Evolutionary conservation across 768 basidiomycete genomes (phyloP), one percentile per base, ranked within the genome.

Genomic region (Kwoniella newhampshirensis): DNA sequence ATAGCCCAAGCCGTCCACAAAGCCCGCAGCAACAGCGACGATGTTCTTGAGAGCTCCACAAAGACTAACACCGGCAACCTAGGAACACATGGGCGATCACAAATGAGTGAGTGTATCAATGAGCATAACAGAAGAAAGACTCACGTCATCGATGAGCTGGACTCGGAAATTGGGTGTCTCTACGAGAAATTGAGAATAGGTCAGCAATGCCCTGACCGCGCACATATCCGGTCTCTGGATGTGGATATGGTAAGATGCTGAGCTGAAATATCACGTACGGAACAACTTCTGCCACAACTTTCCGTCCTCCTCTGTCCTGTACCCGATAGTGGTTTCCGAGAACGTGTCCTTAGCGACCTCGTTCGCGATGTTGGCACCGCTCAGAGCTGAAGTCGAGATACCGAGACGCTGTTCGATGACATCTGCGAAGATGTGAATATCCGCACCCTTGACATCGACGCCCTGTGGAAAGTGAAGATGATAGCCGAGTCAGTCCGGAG

Each of bases 41-140:
- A 81, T 77, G 61, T 78, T 80, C 75, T 81, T 81, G 26, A 81
- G 66, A 6, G 80, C 80, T 1, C 80, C 80, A 47, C 79, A 79
- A 25, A 81, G 75, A 25, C 68, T 73, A 21, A 81, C 80, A 37
- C 80, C 80, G 11, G 77, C 70, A 4, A 81, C 70, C 70, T 72
- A 46, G 23, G 4, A 2, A 4, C 21, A 17, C 43, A n/a, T n/a
- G n/a, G n/a, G n/a, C n/a, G n/a, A n/a, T n/a, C n/a, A 21, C 7
- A 37, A 25, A 8, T 21, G 13, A 49, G 37, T 56, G 21, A 56
- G 54, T 41, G 25, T 40, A 37, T 15, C 7, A 23, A 36, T 40
- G 39, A 13, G 36, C 32, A 6, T 32, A 32, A 32, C 13, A 32
- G 7, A 7, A 36, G 36, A 2, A 21, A 27, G 25, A 63, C 70